Conservation (phyloP, 2,329 filamentous ascomycete species). For the Rutstroemia sp. region DNA sequence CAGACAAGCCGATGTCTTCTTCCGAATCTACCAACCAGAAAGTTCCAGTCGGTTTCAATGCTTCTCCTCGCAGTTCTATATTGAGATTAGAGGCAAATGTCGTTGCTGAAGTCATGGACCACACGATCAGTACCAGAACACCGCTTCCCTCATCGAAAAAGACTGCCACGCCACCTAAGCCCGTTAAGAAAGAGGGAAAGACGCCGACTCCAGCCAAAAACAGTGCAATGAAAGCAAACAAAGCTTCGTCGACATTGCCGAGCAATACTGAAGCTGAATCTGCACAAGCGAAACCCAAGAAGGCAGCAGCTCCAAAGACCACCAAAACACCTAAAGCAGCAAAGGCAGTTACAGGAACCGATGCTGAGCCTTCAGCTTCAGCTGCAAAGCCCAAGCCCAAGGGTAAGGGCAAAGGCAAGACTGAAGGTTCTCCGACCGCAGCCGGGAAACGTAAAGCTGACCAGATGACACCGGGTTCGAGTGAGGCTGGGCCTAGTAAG, state of each 20-base stretch:
- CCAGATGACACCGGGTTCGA: neutral
- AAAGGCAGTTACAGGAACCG: neutral
- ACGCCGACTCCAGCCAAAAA: neutral
- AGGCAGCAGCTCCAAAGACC: neutral
- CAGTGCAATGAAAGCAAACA: neutral
- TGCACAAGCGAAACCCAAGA: neutral
- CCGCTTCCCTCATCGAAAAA: neutral
- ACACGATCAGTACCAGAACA: too few relatives aligned
- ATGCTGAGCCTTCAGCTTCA: neutral
- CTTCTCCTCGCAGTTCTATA: too few relatives aligned
- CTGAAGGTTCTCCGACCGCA: neutral
- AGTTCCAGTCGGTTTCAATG: too few relatives aligned
- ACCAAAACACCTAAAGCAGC: neutral
- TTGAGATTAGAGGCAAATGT: too few relatives aligned
- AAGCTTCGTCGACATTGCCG: neutral
- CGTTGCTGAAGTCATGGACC: too few relatives aligned
- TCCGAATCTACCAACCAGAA: too few relatives aligned
- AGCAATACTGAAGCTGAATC: neutral
- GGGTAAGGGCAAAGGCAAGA: neutral
- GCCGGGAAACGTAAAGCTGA: constrained; percentile 3
- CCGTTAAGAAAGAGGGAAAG: too few relatives aligned
- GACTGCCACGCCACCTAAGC: neutral
- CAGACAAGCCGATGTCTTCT: too few relatives aligned
- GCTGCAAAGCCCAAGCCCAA: neutral
- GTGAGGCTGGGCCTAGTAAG: neutral